These are phyloP conservation scores for Pulveroboletus sp. DNA, from an alignment of 768 basidiomycete species.

Conservation along the genomic window DNA sequence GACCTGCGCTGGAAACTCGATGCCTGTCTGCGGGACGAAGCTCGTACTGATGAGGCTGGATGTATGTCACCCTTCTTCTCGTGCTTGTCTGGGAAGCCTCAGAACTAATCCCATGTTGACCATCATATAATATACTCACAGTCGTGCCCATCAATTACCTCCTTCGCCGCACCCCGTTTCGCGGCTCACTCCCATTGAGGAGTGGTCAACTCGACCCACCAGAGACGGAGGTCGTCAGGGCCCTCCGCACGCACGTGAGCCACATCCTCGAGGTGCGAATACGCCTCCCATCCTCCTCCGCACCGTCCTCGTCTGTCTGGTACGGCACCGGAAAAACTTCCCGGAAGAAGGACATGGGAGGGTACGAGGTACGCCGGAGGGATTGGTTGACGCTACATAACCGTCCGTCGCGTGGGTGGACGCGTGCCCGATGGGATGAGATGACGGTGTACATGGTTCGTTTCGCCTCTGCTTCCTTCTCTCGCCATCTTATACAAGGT, in stretches of 20 bases:
- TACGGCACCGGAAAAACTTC: conserved; percentile 29
- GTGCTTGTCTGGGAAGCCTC: background rate
- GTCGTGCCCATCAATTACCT: conserved; percentile 60
- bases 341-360: conserved; percentile 37
- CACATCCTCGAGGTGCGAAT: conserved; percentile 58
- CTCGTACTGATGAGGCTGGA: conserved; percentile 29
- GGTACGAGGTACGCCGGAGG: conserved; percentile 63
- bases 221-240: conserved; percentile 52
- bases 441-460: conserved; percentile 63
- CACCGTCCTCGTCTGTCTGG: conserved; percentile 38
- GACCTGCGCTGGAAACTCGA: conserved; percentile 51
- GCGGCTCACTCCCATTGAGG: conserved; percentile 10
- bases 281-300: conserved; percentile 36
- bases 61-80: conserved; percentile 39
- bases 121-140: conserved; percentile 19
- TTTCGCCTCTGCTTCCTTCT: background rate
- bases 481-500: no score
- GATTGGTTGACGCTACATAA: conserved; percentile 33
- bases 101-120: background rate
- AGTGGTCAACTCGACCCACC: conserved; percentile 11
- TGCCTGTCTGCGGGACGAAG: conserved; percentile 14
- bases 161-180: conserved; percentile 34
- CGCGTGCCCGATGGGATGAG: conserved; percentile 54
- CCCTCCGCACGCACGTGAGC: conserved; percentile 47
- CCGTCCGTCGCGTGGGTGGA: conserved; percentile 23